These are phyloP conservation scores for Malania oleifera DNA, from an alignment of 164 flowering plant species.

Conservation along the genomic window DNA sequence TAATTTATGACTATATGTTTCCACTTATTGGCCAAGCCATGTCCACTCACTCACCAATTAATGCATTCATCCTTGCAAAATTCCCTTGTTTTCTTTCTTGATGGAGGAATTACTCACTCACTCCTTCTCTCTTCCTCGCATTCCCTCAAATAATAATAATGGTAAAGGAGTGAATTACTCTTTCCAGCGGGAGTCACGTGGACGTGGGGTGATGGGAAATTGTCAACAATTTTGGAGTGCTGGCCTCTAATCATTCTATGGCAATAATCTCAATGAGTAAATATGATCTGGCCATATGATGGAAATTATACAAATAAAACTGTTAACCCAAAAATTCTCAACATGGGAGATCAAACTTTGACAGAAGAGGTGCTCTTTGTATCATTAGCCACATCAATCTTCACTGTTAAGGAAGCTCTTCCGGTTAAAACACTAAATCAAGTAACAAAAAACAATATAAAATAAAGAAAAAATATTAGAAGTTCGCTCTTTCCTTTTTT, in stretches of 20 bases:
- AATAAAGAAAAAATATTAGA: not conserved
- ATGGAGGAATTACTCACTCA: too few species aligned
- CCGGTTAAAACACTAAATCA: not conserved
- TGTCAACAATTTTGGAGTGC: slow-evolving; percentile 55
- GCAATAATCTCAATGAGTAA: not conserved
- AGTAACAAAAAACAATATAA: not conserved
- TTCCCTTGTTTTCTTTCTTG: too few species aligned
- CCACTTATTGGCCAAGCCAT: too few species aligned
- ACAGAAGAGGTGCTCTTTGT: slow-evolving; percentile 2
- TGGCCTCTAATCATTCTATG: slow-evolving; percentile 26
- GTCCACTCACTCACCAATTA: too few species aligned
- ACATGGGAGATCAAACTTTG: not conserved
- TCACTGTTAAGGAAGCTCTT: slow-evolving; percentile 2
- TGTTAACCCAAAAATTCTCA: not conserved
- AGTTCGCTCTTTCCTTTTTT: too few species aligned
- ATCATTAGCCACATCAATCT: not conserved
- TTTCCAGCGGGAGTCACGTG: too few species aligned
- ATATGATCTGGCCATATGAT: not conserved
- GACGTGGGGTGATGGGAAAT: too few species aligned
- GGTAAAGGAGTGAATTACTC: too few species aligned
- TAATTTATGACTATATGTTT: too few species aligned
- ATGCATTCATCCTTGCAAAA: too few species aligned
- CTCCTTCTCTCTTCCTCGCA: too few species aligned
- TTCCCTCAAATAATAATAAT: too few species aligned
- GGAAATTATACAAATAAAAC: not conserved